Evolutionary conservation across 140 eudicot genomes (phyloP), one percentile per base, ranked within the genome.

Genomic region (Flaveria floridana): DNA sequence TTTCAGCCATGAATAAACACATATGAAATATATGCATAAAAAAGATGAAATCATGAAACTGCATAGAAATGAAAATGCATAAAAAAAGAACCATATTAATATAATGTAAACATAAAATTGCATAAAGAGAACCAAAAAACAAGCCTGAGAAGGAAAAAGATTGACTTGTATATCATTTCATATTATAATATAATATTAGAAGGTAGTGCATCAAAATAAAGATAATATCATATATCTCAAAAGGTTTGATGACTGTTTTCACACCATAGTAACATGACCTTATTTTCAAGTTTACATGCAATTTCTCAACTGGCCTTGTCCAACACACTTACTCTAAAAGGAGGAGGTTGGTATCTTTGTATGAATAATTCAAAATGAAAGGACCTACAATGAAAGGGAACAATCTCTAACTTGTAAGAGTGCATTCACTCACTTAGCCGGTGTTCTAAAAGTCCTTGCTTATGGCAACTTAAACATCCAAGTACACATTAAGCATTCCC

Each of bases 1-100:
- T 1, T 18, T 39, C n/a, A 39, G 71, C 28, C 53, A 41, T 65
- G 30, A 8, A 39, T 65, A 65, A 65, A 37, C 71, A 65, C 30
- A 65, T 16, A n/a, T n/a, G n/a, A n/a, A n/a, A n/a, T n/a, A 65
- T 34, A 64, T 64, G 70, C 70, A 63, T 63, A 63, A 30, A 3
- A n/a, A n/a, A n/a, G 23, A 65, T 14, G 4, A 28, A 30, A 28
- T 63, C 2, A 63, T 2, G 68, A 63, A 62, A 30, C 26, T 62
- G 23, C 70, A 15, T 39, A 34, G 50, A n/a, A 4, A 34, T 6
- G 70, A 64, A 65, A 14, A 64, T 34, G 23, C 70, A 65, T 37
- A n/a, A 65, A 14, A n/a, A 47, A 37, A 39, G 23, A 39, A 44
- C 56, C 56, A 67, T 19, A 52, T 19, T 67, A 41, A 20, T 5